Evolutionary conservation across 1,284 basidiomycete genomes (phyloP).

Genomic region (Ganoderma sp.): DNA sequence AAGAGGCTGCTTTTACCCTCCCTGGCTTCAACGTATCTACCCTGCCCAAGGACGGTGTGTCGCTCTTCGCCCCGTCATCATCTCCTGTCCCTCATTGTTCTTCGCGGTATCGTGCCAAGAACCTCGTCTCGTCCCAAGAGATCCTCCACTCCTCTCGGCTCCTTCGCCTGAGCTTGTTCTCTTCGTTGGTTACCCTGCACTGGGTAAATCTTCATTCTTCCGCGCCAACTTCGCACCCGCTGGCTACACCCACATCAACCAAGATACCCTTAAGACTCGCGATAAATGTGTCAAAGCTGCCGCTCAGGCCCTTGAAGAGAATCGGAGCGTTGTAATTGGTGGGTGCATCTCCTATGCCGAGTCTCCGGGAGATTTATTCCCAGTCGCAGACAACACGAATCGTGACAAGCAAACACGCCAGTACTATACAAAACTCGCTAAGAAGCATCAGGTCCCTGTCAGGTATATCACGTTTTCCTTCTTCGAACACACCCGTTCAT

Average conservation of each 20-base stretch:
- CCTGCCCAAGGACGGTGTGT: slow-evolving; percentile 49
- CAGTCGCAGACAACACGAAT: slow-evolving; percentile 82
- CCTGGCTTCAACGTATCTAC: slow-evolving; percentile 66
- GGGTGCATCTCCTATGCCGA: slow-evolving; percentile 33
- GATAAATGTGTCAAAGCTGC: slow-evolving; percentile 77
- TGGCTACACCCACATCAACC: slow-evolving; percentile 85
- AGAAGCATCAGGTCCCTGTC: slow-evolving; percentile 57
- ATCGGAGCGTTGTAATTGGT: slow-evolving; percentile 81
- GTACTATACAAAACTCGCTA: slow-evolving; percentile 72
- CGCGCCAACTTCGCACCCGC: slow-evolving; percentile 67
- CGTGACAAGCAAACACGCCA: slow-evolving; percentile 72
- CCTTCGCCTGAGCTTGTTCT: slow-evolving; percentile 68
- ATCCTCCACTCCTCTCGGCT: slow-evolving; percentile 61
- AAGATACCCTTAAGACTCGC: slow-evolving; percentile 79
- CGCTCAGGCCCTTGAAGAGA: slow-evolving; percentile 58
- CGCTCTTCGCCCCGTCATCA: slow-evolving; percentile 4
- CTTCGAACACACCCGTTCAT: slow-evolving; percentile 12
- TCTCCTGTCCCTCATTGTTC: not conserved
- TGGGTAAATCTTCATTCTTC: slow-evolving; percentile 90
- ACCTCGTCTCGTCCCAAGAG: slow-evolving; percentile 65
- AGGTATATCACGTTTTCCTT: slow-evolving; percentile 48
- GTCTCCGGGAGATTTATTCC: not conserved
- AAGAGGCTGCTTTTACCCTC: slow-evolving; percentile 50
- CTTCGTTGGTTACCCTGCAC: slow-evolving; percentile 87
- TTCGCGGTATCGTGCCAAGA: slow-evolving; percentile 43